Evolutionary conservation across 371 early-diverging fungal species (phyloP).

Genomic region (Polyrhizophydium stewartii): DNA sequence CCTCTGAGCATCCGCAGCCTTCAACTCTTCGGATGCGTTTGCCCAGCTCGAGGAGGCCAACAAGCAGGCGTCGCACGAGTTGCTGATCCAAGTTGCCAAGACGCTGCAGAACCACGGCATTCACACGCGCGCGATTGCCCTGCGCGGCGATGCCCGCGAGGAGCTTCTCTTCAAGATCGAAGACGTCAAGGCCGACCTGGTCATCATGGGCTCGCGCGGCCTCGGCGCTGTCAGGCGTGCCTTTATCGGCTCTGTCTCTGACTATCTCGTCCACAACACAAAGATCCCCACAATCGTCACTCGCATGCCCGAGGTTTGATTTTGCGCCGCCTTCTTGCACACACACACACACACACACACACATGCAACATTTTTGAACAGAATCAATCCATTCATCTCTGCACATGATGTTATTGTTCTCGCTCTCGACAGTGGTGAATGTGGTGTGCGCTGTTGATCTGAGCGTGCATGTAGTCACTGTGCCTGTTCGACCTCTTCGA

Average conservation of each 20-base stretch:
- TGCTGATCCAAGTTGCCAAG: neutral
- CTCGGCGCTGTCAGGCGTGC: slow-evolving; percentile 15
- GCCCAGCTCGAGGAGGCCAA: neutral
- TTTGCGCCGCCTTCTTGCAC: too few species aligned
- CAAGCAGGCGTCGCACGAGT: neutral
- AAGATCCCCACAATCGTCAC: slow-evolving; percentile 14
- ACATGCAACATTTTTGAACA: too few species aligned
- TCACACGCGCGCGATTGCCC: neutral
- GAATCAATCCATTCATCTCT: too few species aligned
- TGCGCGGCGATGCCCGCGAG: slow-evolving; percentile 27
- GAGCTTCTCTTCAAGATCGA: slow-evolving; percentile 22
- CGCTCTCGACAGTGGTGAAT: too few species aligned
- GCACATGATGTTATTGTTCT: too few species aligned
- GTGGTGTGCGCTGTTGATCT: too few species aligned
- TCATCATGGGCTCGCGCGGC: slow-evolving; percentile 31
- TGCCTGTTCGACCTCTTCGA: slow-evolving; percentile 67
- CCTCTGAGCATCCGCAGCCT: too few species aligned
- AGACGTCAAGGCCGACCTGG: slow-evolving; percentile 21
- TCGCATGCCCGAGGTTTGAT: neutral
- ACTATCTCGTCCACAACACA: slow-evolving; percentile 19
- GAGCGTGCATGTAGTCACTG: too few species aligned
- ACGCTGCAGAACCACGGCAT: neutral
- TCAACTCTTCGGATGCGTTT: too few species aligned
- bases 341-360: too few species aligned
- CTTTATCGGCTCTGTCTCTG: slow-evolving; percentile 27